Evolutionary conservation across 768 basidiomycete species (phyloP).

Genomic region (Arthromyces matolae): DNA sequence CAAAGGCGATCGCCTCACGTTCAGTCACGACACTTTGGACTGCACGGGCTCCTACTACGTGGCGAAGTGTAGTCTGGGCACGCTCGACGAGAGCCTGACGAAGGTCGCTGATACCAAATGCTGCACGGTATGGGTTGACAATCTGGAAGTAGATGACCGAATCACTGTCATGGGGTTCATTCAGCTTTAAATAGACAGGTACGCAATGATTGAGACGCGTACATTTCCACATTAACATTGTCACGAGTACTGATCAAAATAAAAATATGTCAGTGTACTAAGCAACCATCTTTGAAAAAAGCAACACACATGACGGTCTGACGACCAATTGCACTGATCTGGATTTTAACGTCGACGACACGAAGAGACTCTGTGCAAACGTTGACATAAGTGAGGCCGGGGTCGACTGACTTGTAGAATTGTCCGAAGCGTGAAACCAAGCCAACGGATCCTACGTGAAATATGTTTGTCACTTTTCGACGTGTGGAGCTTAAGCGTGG

Average conservation of each 20-base stretch:
- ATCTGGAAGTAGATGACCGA: conserved; percentile 94
- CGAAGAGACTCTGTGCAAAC: conserved; percentile 89
- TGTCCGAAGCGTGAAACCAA: conserved; percentile 91
- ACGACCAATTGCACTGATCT: conserved; percentile 82
- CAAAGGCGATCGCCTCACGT: conserved; percentile 92
- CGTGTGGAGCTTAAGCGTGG: conserved; percentile 1
- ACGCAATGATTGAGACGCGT: conserved; percentile 22
- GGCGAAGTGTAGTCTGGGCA: conserved; percentile 92
- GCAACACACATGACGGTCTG: conserved; percentile 71
- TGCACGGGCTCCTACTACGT: conserved; percentile 91
- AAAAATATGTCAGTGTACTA: conserved; percentile 1
- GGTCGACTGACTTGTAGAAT: conserved; percentile 95
- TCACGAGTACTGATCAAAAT: conserved; percentile 68
- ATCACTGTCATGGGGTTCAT: conserved; percentile 47
- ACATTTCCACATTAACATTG: conserved; percentile 95
- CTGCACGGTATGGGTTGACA: conserved; percentile 86
- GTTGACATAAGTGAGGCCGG: conserved; percentile 88
- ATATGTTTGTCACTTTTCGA: conserved; percentile 20
- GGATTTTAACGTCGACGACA: conserved; percentile 92
- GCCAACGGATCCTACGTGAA: conserved; percentile 71
- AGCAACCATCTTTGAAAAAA: not conserved
- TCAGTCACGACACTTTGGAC: conserved; percentile 97
- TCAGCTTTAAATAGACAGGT: conserved; percentile 8
- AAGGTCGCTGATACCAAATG: conserved; percentile 89
- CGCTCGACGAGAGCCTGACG: conserved; percentile 81